Conservation (phyloP, 768 basidiomycete species). For the Tricholoma terreum region DNA sequence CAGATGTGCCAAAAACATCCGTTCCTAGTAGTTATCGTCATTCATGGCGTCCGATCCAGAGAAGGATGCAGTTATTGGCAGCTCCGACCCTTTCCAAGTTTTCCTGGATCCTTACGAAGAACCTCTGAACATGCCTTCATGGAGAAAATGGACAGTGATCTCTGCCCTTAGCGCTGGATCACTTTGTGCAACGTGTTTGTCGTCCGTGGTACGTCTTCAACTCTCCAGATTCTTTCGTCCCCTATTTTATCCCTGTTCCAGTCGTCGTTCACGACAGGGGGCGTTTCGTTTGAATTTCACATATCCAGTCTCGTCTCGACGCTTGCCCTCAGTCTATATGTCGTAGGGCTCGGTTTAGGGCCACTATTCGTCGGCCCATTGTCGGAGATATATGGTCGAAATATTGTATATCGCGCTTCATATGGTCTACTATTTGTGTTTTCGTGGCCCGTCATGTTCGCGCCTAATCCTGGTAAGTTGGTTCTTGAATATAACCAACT, state of each 20-base stretch:
- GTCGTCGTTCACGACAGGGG: constrained; percentile 63
- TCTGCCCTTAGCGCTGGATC: constrained; percentile 44
- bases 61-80: background rate
- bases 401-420: constrained; percentile 57
- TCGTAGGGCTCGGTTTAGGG: constrained; percentile 56
- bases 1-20: too few species aligned
- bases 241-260: constrained; percentile 15
- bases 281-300: constrained; percentile 47
- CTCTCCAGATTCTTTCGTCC: background rate
- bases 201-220: constrained; percentile 45
- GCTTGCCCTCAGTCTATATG: constrained; percentile 54
- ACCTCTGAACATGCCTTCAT: constrained; percentile 37
- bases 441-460: constrained; percentile 72
- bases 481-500: background rate
- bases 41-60: constrained; percentile 3
- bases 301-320: constrained; percentile 47
- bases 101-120: constrained; percentile 39
- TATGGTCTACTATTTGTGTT: constrained; percentile 60
- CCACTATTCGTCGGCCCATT: constrained; percentile 54
- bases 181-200: constrained; percentile 52
- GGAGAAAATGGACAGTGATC: constrained; percentile 49
- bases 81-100: constrained; percentile 26
- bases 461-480: constrained; percentile 57
- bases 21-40: too few species aligned
- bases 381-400: constrained; percentile 63